phyloP scores from a whole-genome alignment of 2,329 filamentous ascomycete genomes.

The Hyphodiscus sp. region DNA sequence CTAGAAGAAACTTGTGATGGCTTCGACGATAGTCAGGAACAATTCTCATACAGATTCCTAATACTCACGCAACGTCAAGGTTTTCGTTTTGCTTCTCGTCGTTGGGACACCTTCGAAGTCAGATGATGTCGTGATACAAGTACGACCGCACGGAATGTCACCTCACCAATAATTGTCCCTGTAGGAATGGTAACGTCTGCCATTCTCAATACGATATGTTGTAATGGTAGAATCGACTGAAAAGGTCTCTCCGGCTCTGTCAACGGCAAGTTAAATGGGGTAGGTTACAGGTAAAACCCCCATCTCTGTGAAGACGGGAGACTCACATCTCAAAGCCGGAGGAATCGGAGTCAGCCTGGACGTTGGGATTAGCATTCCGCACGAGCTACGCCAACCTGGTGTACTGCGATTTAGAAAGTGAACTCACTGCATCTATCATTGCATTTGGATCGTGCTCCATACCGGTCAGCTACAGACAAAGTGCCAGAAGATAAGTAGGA shows the following conservation, averaged over 20 bases:
- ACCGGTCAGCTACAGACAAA: too few species aligned
- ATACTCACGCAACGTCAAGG: conserved; percentile 20
- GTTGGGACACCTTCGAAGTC: conserved; percentile 22
- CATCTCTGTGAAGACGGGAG: too few species aligned
- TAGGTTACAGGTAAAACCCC: too few species aligned
- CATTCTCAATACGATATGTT: conserved; percentile 35
- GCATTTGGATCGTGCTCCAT: too few species aligned
- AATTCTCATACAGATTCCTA: background rate
- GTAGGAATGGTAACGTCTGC: conserved; percentile 41
- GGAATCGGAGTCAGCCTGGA: too few species aligned
- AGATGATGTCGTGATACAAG: background rate
- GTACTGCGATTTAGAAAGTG: too few species aligned
- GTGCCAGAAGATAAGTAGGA: too few species aligned
- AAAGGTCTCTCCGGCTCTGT: conserved; percentile 15
- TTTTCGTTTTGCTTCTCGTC: conserved; percentile 27
- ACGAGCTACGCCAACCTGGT: too few species aligned
- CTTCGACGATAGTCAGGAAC: conserved; percentile 18
- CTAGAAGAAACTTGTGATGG: conserved; percentile 23
- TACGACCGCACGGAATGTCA: background rate
- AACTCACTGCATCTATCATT: too few species aligned
- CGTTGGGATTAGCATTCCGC: too few species aligned
- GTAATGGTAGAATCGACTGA: conserved; percentile 31
- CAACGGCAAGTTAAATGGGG: conserved; percentile 25
- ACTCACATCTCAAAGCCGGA: too few species aligned
- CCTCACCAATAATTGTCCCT: conserved; percentile 32